Evolutionary conservation across 176 grass and related monocot species (phyloP), one percentile per base, ranked within the genome.

Genomic region (Tillandsia leiboldiana): DNA sequence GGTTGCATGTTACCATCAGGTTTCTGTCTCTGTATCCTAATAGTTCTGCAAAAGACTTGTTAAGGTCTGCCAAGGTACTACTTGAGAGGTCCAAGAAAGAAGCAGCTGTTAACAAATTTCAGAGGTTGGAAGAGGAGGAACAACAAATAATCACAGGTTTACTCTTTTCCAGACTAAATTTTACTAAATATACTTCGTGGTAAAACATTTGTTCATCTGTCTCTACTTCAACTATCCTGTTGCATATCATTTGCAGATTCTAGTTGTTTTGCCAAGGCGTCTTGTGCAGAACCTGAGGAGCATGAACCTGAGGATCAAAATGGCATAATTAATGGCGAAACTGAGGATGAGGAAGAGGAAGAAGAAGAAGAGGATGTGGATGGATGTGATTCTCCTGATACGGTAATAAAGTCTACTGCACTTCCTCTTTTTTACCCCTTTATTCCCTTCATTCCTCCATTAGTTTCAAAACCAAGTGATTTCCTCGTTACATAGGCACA

Each of bases 31-130:
- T 92, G 53, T 92, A 70, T 78, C 86, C 65, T 50, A 84, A 51
- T 77, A 79, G 70, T 70, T 65, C 70, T 65, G 73, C 79, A 9
- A 70, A 86, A 68, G 70, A 57, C 74, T 79, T 83, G 62, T 77
- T 84, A 80, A 87, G 72, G 76, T 79, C 65, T 69, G 66, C 82
- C 10, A 69, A 42, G 69, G 79, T 78, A 71, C 77, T 85, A 65
- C 73, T 92, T 79, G 89, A 85, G 77, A 97, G 88, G 73, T 77
- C 65, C 8, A 90, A 97, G 72, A 92, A 85, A 82, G 78, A 89
- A 72, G 93, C 87, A 67, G 75, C 71, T 51, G 53, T 87, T 64
- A 86, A 64, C 53, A 83, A 77, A 85, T 82, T 76, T 74, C 52
- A 85, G 58, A 78, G 49, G 49, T 67, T 48, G 48, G 63, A 69